A percentile compares a stretch with the other conserved stretches of the same genome.
Conservation (phyloP, 2,329 filamentous ascomycete species). For the Fusarium fracticaudum region DNA sequence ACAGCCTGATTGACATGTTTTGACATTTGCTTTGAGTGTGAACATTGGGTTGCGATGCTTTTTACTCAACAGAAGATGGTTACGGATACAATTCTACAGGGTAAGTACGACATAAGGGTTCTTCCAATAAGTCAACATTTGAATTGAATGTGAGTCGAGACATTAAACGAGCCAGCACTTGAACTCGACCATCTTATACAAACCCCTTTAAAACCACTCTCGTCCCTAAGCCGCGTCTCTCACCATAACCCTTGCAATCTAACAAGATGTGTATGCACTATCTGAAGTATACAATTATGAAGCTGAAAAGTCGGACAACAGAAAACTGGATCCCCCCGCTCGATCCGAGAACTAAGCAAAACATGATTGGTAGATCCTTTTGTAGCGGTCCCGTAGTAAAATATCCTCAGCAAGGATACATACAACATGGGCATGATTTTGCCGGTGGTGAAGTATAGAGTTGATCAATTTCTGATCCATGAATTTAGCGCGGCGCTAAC, state of each 20-base stretch:
- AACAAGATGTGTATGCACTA: not conserved
- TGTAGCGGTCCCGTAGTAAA: not conserved
- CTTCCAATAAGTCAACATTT: not conserved
- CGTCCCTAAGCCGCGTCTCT: not conserved
- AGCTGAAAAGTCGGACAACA: not conserved
- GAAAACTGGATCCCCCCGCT: not conserved
- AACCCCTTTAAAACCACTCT: not conserved
- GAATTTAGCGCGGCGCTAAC: not conserved
- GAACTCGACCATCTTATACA: not conserved
- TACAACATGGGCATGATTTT: fast-evolving
- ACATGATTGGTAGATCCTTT: not conserved
- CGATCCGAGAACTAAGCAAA: not conserved
- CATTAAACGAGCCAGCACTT: not conserved
- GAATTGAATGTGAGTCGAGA: not conserved
- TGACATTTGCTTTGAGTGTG: not conserved
- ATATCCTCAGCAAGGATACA: fast-evolving
- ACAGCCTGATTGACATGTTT: not conserved
- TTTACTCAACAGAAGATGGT: not conserved
- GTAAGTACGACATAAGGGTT: not conserved
- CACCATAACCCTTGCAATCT: not conserved
- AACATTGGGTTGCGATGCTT: not conserved
- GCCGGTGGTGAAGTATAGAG: not conserved
- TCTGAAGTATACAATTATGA: not conserved
- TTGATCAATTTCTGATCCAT: not conserved
- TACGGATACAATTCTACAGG: not conserved